Base-by-base conservation (phyloP, 139 green algal species). In the Chlorella vulgaris region DNA sequence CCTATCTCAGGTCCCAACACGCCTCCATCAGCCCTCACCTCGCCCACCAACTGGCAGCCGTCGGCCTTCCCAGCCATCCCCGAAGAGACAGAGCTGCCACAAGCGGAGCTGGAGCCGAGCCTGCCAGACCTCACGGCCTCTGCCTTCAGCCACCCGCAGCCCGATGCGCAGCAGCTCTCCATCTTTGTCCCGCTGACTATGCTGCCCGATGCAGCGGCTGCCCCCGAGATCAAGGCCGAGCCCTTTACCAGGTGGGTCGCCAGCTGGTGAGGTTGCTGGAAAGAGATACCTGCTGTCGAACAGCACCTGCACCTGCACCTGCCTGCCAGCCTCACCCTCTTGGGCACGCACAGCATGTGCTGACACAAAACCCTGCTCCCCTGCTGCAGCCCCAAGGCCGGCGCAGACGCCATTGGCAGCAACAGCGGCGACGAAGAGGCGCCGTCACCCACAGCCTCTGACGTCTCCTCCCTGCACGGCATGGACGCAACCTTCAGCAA, bases 31-130 rank as follows among this genome's bases (percentile, higher is more conserved):
- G 58, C n/a, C n/a, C n/a, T n/a, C n/a, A n/a, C n/a, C n/a, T n/a
- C n/a, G n/a, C n/a, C n/a, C 47, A 24, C 47, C 47, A 58, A 58
- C 47, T 58, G 47, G 47, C 47, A 58, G 47, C 10, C 47, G 47
- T 18, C 53, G 31, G 24, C n/a, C 62, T 81, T 81, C 75, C 75
- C 75, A 0, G 7, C 75, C 75, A 81, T 81, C 55, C 75, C 75
- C 22, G 75, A 81, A 50, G 51, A 83, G 26, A 21, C 62, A 24
- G 62, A 83, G 35, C 62, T 76, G 40, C 29, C 24, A 18, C 69
- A 60, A 7, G 7, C 10, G 7, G 21, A 40, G 29, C 2, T 24
- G 0, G 3, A 35, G 1, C 22, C 22, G 8, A 7, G 36, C 36
- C 21, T 58, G 47, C 47, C 47, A 24, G 47, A n/a, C 47, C 10